phyloP scores from a whole-genome alignment of 1,284 basidiomycete genomes.

The Mycena sp. region DNA sequence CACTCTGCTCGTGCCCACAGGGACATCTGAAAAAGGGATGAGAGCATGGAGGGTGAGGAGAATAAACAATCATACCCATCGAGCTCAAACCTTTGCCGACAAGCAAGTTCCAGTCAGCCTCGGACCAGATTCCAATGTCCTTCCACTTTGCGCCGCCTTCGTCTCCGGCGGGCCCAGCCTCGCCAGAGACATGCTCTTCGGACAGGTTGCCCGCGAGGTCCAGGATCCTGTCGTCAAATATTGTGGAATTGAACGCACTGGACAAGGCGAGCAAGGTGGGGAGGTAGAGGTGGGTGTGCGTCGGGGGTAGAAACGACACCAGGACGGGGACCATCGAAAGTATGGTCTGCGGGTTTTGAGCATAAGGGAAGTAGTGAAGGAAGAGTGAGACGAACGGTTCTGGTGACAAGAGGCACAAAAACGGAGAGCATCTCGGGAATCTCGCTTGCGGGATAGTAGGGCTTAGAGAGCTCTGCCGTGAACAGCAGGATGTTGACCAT shows the following conservation, averaged over 20 bases:
- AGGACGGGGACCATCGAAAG: conserved; percentile 63
- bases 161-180: conserved; percentile 57
- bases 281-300: conserved; percentile 74
- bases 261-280: conserved; percentile 83
- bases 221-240: conserved; percentile 87
- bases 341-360: conserved; percentile 70
- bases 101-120: conserved; percentile 87
- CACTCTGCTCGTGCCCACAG: conserved; percentile 74
- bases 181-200: conserved; percentile 79
- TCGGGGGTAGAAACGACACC: conserved; percentile 81
- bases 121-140: conserved; percentile 90
- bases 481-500: conserved; percentile 76
- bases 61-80: conserved; percentile 72
- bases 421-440: conserved; percentile 78
- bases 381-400: conserved; percentile 54
- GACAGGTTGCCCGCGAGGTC: conserved; percentile 82
- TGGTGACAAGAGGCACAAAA: conserved; percentile 74
- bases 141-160: conserved; percentile 71
- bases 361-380: neutral
- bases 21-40: conserved; percentile 63
- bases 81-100: conserved; percentile 89
- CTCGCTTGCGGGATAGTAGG: conserved; percentile 75
- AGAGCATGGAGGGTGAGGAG: conserved; percentile 15
- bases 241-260: conserved; percentile 85
- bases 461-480: conserved; percentile 74